Percentiles rank a stretch among this genome's conserved stretches.
These are phyloP conservation scores for Sindora glabra DNA, from an alignment of 306 rosid genomes.

Conservation along the genomic window DNA sequence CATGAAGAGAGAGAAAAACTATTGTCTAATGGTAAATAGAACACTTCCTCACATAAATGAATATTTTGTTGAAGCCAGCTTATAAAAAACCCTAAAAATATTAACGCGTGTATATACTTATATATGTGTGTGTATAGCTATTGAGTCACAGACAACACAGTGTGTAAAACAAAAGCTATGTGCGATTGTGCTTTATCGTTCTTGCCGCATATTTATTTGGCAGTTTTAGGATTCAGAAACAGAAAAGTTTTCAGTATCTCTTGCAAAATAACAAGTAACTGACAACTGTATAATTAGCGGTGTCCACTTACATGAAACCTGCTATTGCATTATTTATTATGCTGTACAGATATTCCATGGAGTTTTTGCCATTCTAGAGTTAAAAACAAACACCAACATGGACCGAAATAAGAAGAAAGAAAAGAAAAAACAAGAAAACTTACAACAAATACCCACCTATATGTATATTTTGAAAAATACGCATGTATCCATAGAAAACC, in stretches of 20 bases:
- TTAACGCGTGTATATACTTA: too few relatives aligned
- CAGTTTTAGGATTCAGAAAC: conserved; percentile 44
- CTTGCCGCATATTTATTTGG: conserved; percentile 32
- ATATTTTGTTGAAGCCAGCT: conserved; percentile 7
- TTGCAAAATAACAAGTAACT: conserved; percentile 15
- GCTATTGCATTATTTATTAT: conserved; percentile 8
- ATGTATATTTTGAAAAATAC: too few relatives aligned
- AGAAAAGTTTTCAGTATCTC: conserved; percentile 26
- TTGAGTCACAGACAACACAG: conserved; percentile 45
- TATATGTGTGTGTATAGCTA: too few relatives aligned
- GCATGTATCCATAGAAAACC: too few relatives aligned
- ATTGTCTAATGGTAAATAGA: conserved; percentile 24
- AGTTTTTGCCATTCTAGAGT: conserved; percentile 23
- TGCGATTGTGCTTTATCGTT: conserved; percentile 20
- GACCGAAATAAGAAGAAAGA: not conserved
- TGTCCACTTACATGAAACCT: conserved; percentile 43
- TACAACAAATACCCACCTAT: too few relatives aligned
- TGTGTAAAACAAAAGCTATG: conserved; percentile 19
- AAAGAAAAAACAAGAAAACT: conserved; percentile 2
- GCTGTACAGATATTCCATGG: conserved; percentile 16
- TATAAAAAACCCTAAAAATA: conserved; percentile 10
- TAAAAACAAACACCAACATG: not conserved
- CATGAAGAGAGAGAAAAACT: not conserved
- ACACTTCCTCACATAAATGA: conserved; percentile 24
- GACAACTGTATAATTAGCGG: too few relatives aligned